These are phyloP conservation scores for Apiospora kogelbergensis DNA, from an alignment of 2,329 filamentous ascomycete species.

Conservation along the genomic window DNA sequence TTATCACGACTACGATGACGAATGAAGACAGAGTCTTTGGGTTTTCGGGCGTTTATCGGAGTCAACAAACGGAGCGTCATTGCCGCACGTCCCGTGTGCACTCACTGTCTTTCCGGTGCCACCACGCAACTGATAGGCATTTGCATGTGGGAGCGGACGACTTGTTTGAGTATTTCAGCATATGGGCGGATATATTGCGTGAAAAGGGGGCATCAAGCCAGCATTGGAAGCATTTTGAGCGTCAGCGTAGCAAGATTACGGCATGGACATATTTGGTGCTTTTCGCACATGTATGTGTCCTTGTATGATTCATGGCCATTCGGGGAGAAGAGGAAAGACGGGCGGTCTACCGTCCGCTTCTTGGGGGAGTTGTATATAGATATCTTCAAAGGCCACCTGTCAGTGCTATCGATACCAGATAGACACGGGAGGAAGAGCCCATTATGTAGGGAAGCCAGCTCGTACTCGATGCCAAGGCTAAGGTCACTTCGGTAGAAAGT, in stretches of 20 bases:
- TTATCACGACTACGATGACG: conserved; percentile 5
- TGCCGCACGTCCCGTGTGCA: not conserved
- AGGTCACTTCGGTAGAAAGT: not conserved
- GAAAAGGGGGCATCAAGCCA: not conserved
- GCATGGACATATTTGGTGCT: not conserved
- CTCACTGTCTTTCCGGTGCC: not conserved
- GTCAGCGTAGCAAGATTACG: not conserved
- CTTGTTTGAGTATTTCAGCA: conserved; percentile 1
- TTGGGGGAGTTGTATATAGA: not conserved
- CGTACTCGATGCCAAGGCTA: not conserved
- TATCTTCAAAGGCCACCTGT: not conserved
- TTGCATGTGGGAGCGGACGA: not conserved
- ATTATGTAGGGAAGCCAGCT: not conserved
- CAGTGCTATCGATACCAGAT: not conserved
- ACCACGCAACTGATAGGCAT: not conserved
- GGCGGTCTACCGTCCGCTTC: not conserved
- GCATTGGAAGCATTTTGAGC: conserved; percentile 6
- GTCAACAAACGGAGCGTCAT: conserved; percentile 1
- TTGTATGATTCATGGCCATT: not conserved
- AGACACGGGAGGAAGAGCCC: not conserved
- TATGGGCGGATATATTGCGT: conserved; percentile 4
- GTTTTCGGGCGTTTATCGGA: not conserved
- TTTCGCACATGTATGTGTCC: not conserved
- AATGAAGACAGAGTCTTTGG: conserved; percentile 2
- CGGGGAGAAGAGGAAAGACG: not conserved